Evolutionary conservation across 2,329 filamentous ascomycete genomes (phyloP).

Genomic region (Colletotrichum navitas): DNA sequence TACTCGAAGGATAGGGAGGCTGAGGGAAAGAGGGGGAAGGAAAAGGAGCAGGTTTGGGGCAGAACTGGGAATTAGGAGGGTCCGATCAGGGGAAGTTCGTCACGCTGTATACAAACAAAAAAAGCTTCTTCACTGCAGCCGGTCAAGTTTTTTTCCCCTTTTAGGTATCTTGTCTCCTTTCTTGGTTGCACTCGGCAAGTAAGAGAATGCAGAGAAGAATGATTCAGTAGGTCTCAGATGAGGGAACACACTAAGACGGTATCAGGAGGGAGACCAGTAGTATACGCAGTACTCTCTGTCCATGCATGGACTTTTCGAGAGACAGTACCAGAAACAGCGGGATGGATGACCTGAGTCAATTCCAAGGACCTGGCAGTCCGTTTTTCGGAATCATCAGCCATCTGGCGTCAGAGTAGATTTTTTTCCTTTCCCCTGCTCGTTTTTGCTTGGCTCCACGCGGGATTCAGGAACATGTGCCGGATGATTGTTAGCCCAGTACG

Average conservation of each 20-base stretch:
- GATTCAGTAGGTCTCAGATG: constrained; percentile 20
- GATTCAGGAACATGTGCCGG: constrained; percentile 30
- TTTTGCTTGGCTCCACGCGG: constrained; percentile 24
- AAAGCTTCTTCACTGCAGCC: constrained; percentile 37
- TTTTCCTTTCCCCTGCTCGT: background rate
- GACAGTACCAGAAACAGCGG: constrained; percentile 27
- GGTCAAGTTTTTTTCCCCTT: constrained; percentile 10
- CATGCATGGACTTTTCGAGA: background rate
- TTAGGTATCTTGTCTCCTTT: background rate
- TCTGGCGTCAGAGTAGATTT: constrained; percentile 32
- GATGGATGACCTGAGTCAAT: constrained; percentile 39
- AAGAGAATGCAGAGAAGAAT: constrained; percentile 17
- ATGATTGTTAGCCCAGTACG: constrained; percentile 20
- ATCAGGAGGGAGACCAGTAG: constrained; percentile 23
- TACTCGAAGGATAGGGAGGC: background rate
- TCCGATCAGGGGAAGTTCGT: constrained; percentile 33
- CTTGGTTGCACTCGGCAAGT: constrained; percentile 13
- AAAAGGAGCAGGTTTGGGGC: constrained; percentile 15
- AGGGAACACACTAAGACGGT: constrained; percentile 2
- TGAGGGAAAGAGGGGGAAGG: background rate
- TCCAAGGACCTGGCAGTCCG: constrained; percentile 24
- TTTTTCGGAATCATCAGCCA: constrained; percentile 38
- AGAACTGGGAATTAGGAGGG: background rate
- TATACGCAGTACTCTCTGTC: background rate
- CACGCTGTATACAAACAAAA: constrained; percentile 8